A percentile compares a stretch with the other conserved stretches of the same genome.
Conservation (phyloP, 1,139 yeast genomes). For the Lipomyces yarrowii region DNA sequence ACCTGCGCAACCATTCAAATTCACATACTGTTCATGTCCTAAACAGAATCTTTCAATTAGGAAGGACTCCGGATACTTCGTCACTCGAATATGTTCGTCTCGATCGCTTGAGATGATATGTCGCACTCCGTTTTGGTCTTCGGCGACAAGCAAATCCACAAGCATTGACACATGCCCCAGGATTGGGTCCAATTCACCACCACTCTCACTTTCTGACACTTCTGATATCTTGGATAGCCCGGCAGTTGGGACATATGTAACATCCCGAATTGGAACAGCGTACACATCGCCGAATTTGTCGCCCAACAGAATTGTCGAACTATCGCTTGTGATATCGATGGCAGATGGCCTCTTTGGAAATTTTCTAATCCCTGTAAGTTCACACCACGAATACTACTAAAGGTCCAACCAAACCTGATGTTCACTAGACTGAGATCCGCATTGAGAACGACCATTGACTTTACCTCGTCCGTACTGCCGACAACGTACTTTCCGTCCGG, state of each 20-base stretch:
- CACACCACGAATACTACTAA: background rate
- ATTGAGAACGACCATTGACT: conserved; percentile 66
- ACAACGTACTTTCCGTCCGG: conserved; percentile 58
- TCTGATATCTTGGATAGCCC: conserved; percentile 33
- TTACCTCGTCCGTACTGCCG: conserved; percentile 80
- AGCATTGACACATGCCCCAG: conserved; percentile 97
- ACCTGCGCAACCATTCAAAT: background rate
- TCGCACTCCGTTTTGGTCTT: conserved; percentile 49
- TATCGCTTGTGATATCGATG: conserved; percentile 60
- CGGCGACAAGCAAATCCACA: conserved; percentile 63
- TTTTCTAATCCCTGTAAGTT: conserved; percentile 44
- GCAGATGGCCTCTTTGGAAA: conserved; percentile 92
- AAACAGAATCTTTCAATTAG: conserved; percentile 81
- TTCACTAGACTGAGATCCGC: conserved; percentile 11
- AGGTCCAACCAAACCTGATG: background rate
- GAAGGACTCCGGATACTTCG: conserved; percentile 76
- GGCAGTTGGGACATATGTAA: conserved; percentile 36
- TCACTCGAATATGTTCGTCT: conserved; percentile 93
- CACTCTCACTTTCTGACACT: conserved; percentile 40
- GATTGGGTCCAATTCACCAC: conserved; percentile 59
- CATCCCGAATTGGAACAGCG: conserved; percentile 48
- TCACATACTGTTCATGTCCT: conserved; percentile 81
- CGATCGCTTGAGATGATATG: conserved; percentile 83
- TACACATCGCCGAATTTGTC: conserved; percentile 98
- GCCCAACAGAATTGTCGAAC: conserved; percentile 64